phyloP scores from a whole-genome alignment of 345 rosid species.

The Hibiscus trionum region DNA sequence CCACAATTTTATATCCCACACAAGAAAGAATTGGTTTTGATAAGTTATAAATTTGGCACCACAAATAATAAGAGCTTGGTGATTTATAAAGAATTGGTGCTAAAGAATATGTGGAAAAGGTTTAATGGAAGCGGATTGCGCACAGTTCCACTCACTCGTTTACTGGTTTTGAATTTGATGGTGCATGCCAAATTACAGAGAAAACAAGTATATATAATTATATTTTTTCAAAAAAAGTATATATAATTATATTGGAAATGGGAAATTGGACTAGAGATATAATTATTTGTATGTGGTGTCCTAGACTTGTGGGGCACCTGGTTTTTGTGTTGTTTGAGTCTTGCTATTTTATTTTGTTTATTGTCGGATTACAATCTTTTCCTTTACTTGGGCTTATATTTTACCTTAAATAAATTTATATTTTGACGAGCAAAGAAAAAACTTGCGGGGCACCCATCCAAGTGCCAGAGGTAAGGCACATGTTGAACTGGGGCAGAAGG shows the following conservation, averaged over 20 bases:
- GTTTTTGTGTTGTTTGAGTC: no score
- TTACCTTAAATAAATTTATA: no score
- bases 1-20: background rate
- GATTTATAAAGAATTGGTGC: background rate
- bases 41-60: background rate
- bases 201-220: no score
- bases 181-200: background rate
- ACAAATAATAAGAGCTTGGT: constrained; percentile 17
- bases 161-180: background rate
- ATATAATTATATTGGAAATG: no score
- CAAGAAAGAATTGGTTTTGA: background rate
- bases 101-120: constrained; percentile 4
- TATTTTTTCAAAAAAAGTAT: no score
- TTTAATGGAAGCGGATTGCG: background rate
- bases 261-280: background rate
- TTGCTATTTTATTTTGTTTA: no score
- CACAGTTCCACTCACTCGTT: background rate
- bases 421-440: no score
- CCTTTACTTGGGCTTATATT: no score
- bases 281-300: background rate
- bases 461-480: background rate
- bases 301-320: background rate
- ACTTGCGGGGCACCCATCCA: no score
- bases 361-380: no score
- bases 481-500: background rate